Evolutionary conservation across 768 basidiomycete genomes (phyloP).

Genomic region (Boletellus ananas): DNA sequence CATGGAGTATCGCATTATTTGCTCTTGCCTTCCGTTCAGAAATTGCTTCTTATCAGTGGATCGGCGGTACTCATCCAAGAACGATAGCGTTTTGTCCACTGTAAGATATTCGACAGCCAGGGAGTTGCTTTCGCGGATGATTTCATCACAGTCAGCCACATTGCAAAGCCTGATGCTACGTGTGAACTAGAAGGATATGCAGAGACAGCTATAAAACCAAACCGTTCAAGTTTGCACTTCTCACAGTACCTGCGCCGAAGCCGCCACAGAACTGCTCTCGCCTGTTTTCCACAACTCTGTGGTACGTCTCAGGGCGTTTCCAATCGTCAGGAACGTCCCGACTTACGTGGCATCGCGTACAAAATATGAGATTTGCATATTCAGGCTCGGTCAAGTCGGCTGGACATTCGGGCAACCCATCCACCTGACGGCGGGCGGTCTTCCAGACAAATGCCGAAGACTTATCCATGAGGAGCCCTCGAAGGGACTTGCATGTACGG

Average conservation of each 20-base stretch:
- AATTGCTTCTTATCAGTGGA: conserved; percentile 2
- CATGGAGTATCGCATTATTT: not conserved
- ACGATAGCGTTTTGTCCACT: not conserved
- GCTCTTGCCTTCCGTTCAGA: not conserved
- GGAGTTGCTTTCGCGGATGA: not conserved
- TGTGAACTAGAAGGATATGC: not conserved
- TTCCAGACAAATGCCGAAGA: conserved; percentile 27
- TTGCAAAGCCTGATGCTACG: not conserved
- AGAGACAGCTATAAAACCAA: not conserved
- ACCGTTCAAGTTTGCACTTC: conserved; percentile 2
- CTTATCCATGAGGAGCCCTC: conserved; percentile 32
- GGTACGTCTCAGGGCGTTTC: not conserved
- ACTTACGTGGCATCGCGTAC: conserved; percentile 21
- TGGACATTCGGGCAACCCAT: conserved; percentile 41
- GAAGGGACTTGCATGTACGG: conserved; percentile 36
- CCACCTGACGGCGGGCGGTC: conserved; percentile 27
- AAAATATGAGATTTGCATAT: conserved; percentile 42
- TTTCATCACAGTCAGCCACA: not conserved
- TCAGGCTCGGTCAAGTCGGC: conserved; percentile 42
- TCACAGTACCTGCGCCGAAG: conserved; percentile 13
- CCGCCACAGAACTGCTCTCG: conserved; percentile 3
- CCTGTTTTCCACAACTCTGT: conserved; percentile 9
- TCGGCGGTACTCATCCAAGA: conserved; percentile 3
- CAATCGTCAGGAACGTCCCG: not conserved
- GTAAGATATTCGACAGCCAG: not conserved